These are phyloP conservation scores for Bombardia bombarda DNA, from an alignment of 495 filamentous ascomycete genomes.

Conservation along the genomic window DNA sequence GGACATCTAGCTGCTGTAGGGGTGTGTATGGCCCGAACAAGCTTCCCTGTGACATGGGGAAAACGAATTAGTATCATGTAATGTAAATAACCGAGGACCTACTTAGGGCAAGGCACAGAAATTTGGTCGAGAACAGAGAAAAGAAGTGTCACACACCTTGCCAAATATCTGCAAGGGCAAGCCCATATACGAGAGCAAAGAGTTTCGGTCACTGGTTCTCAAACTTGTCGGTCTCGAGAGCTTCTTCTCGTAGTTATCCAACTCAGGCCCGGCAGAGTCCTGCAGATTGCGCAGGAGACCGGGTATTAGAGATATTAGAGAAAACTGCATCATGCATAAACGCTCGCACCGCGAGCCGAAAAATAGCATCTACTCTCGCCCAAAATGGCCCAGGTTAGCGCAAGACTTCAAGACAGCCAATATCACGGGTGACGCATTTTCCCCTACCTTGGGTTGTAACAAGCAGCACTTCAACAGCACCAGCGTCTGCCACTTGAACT, in stretches of 20 bases:
- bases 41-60: slow-evolving; percentile 63
- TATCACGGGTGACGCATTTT: too few species aligned
- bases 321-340: slow-evolving; percentile 97
- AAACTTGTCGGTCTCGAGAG: slow-evolving; percentile 75
- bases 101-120: too few species aligned
- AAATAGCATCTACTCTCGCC: slow-evolving; percentile 92
- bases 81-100: too few species aligned
- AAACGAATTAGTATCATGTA: too few species aligned
- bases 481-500: slow-evolving; percentile 88
- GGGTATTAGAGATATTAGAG: slow-evolving; percentile 87
- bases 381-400: too few species aligned
- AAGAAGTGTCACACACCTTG: slow-evolving; percentile 45
- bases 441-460: slow-evolving; percentile 84
- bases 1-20: slow-evolving; percentile 86
- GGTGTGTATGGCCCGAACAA: slow-evolving; percentile 97
- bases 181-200: slow-evolving; percentile 88
- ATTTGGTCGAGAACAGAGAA: too few species aligned
- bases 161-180: slow-evolving; percentile 92
- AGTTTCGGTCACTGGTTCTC: slow-evolving; percentile 83
- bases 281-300: slow-evolving; percentile 77
- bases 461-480: slow-evolving; percentile 90
- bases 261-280: slow-evolving; percentile 86
- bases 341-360: slow-evolving; percentile 92
- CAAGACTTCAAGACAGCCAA: too few species aligned
- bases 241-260: slow-evolving; percentile 72